phyloP scores from a whole-genome alignment of 1,284 basidiomycete genomes.

The Schizophyllum amplum region DNA sequence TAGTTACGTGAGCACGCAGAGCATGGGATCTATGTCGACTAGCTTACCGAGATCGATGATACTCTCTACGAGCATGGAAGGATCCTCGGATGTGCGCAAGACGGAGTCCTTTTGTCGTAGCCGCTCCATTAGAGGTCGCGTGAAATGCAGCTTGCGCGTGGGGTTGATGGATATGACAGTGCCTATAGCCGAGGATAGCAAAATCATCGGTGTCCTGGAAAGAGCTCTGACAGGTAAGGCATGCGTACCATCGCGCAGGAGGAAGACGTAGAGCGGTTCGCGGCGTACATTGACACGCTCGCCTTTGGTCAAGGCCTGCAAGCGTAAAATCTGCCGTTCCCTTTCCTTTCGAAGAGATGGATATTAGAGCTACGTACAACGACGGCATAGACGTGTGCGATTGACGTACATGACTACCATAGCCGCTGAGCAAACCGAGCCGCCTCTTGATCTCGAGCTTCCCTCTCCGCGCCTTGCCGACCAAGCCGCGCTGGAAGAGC shows the following conservation, averaged over 20 bases:
- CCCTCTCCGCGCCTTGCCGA: too few species aligned
- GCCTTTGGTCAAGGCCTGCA: conserved; percentile 51
- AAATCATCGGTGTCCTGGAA: too few species aligned
- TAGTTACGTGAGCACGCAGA: too few species aligned
- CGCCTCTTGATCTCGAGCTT: neutral
- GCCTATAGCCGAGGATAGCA: too few species aligned
- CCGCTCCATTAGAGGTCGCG: conserved; percentile 48
- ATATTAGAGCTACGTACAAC: neutral
- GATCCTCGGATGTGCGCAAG: conserved; percentile 50
- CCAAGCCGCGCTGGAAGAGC: neutral
- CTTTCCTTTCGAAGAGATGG: neutral
- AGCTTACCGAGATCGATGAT: conserved; percentile 43
- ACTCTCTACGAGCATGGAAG: conserved; percentile 54
- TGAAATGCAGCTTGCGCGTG: conserved; percentile 36
- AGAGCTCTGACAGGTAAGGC: too few species aligned
- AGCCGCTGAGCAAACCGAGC: too few species aligned
- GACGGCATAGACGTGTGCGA: too few species aligned
- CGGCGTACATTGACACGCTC: conserved; percentile 45
- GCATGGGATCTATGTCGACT: neutral
- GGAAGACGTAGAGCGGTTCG: conserved; percentile 55
- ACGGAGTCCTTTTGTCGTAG: conserved; percentile 49
- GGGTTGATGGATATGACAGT: conserved; percentile 56
- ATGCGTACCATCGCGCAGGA: conserved; percentile 42
- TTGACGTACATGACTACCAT: neutral
- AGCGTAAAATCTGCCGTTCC: conserved; percentile 23